phyloP scores from a whole-genome alignment of 2,329 filamentous ascomycete genomes.

The Hymenoscyphus linearis region DNA sequence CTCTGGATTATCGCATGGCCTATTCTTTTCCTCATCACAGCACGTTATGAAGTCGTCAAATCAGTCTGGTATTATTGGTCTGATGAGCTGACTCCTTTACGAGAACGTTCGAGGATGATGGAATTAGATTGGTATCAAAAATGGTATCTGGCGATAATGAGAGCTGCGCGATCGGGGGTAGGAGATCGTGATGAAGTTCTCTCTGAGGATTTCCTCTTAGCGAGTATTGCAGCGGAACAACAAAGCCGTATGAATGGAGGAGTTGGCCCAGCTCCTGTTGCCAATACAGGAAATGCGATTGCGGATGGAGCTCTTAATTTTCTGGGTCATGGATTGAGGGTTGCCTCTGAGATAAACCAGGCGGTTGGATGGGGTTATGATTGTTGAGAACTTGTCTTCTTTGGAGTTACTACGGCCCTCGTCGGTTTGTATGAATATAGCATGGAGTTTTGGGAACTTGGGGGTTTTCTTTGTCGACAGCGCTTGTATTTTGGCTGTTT shows the following conservation, averaged over 20 bases:
- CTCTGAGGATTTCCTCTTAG: not conserved
- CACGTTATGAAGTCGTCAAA: slow-evolving; percentile 58
- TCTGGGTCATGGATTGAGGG: slow-evolving; percentile 39
- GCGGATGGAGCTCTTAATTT: slow-evolving; percentile 39
- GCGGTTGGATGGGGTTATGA: slow-evolving; percentile 26
- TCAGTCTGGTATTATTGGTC: slow-evolving; percentile 42
- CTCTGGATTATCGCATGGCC: slow-evolving; percentile 69
- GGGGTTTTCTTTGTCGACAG: not conserved
- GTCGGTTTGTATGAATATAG: not conserved
- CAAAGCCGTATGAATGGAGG: not conserved
- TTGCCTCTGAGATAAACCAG: slow-evolving; percentile 20
- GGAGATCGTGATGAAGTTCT: slow-evolving; percentile 4
- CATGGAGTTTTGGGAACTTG: not conserved
- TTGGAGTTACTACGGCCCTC: not conserved
- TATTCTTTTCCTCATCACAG: slow-evolving; percentile 60
- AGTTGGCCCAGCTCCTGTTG: not conserved
- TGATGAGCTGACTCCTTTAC: slow-evolving; percentile 13
- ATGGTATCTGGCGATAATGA: not conserved
- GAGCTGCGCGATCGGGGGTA: not conserved
- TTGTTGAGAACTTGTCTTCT: slow-evolving; percentile 8
- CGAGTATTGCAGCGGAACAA: not conserved
- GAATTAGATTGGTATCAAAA: slow-evolving; percentile 37
- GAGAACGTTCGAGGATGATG: slow-evolving; percentile 29
- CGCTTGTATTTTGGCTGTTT: not conserved
- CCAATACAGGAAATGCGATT: slow-evolving; percentile 33